A percentile compares a stretch with the other conserved stretches of the same genome.
Evolutionary conservation across 768 basidiomycete species (phyloP).

Genomic region (Scleroderma bovista): DNA sequence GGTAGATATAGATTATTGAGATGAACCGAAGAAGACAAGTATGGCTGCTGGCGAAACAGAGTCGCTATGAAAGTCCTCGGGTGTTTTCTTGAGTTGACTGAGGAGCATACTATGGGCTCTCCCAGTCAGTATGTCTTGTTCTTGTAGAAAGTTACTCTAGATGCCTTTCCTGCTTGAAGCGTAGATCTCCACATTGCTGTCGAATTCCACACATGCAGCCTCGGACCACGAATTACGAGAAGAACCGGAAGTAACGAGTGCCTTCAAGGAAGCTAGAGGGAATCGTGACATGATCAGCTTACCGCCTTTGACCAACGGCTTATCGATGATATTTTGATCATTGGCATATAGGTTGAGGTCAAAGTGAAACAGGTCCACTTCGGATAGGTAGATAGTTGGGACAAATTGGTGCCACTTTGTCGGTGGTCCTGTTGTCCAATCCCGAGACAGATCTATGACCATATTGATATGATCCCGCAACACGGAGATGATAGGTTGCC

Average conservation of each 20-base stretch:
- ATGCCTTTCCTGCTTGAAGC: slow-evolving; percentile 45
- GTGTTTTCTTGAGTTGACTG: slow-evolving; percentile 20
- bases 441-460: slow-evolving; percentile 87
- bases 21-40: slow-evolving; percentile 23
- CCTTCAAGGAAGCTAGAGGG: slow-evolving; percentile 43
- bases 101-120: slow-evolving; percentile 58
- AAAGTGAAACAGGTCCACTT: slow-evolving; percentile 70
- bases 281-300: slow-evolving; percentile 57
- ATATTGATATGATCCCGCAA: slow-evolving; percentile 93
- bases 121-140: slow-evolving; percentile 66
- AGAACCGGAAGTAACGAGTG: slow-evolving; percentile 41
- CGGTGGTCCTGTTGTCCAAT: slow-evolving; percentile 84
- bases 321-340: slow-evolving; percentile 96
- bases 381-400: slow-evolving; percentile 71
- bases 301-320: slow-evolving; percentile 64
- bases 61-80: slow-evolving; percentile 1
- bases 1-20: slow-evolving; percentile 49
- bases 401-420: slow-evolving; percentile 78
- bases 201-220: slow-evolving; percentile 48
- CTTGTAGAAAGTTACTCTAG: slow-evolving; percentile 63
- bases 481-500: slow-evolving; percentile 68
- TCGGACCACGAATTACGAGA: slow-evolving; percentile 59
- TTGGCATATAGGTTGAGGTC: slow-evolving; percentile 80
- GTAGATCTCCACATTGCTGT: slow-evolving; percentile 66
- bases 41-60: slow-evolving; percentile 2